Conservation (phyloP, 2,329 filamentous ascomycete genomes). For the Dactylellina parvicollis region DNA sequence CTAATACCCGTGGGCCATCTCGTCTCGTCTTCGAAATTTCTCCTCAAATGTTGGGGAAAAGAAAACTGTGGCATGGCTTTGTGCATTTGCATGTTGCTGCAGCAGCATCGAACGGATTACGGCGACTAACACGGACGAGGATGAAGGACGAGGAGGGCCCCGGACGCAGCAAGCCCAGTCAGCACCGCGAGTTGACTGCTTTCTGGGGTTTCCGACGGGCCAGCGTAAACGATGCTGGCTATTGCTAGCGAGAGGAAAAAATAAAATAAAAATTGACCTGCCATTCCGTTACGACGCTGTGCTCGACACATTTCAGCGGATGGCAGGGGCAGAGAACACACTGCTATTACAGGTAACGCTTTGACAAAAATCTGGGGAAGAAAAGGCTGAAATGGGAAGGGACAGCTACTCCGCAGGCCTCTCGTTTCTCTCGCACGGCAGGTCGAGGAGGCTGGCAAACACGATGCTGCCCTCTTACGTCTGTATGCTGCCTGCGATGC, state of each 20-base stretch:
- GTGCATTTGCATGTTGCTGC: constrained; percentile 43
- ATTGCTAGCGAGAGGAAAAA: constrained; percentile 17
- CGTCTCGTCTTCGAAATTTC: background rate
- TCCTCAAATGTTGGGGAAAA: constrained; percentile 25
- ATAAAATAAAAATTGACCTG: constrained; percentile 7
- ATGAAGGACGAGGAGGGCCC: constrained; percentile 21
- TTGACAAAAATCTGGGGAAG: constrained; percentile 51
- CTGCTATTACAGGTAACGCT: constrained; percentile 21
- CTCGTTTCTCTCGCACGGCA: constrained; percentile 9
- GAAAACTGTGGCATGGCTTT: constrained; percentile 33
- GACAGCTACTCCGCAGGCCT: constrained; percentile 4
- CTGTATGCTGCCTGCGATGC: constrained; percentile 34
- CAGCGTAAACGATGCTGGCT: constrained; percentile 22
- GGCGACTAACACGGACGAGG: constrained; percentile 30
- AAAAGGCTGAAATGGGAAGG: constrained; percentile 49
- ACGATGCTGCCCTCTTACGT: constrained; percentile 18
- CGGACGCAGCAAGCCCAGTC: constrained; percentile 31
- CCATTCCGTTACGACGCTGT: background rate
- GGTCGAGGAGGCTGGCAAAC: constrained; percentile 25
- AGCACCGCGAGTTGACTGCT: constrained; percentile 29
- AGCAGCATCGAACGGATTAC: constrained; percentile 31
- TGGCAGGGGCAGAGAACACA: constrained; percentile 35
- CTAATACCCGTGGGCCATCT: constrained; percentile 30
- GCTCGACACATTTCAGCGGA: background rate
- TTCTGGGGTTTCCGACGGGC: constrained; percentile 28